Evolutionary conservation across 176 grass and related monocot genomes (phyloP).

Genomic region (Tillandsia fasciculata): DNA sequence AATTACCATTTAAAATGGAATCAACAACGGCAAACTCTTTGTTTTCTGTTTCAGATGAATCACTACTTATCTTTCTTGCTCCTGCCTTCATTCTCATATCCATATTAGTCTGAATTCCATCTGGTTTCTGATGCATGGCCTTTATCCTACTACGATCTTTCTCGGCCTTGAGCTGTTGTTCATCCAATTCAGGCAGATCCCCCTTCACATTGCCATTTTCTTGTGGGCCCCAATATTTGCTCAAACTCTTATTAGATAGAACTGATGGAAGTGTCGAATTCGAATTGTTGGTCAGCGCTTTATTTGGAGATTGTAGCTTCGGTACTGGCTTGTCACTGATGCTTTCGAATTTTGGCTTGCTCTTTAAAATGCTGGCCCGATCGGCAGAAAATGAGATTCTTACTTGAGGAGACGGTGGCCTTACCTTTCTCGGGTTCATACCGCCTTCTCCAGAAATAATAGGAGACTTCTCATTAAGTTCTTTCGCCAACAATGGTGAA

Average conservation of each 20-base stretch:
- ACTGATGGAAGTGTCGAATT: constrained; percentile 26
- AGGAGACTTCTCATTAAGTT: constrained; percentile 39
- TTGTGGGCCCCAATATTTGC: constrained; percentile 37
- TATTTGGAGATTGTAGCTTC: constrained; percentile 26
- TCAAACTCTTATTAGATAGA: constrained; percentile 38
- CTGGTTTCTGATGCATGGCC: not conserved
- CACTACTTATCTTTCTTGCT: constrained; percentile 1
- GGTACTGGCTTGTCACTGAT: constrained; percentile 29
- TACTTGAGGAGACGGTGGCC: constrained; percentile 45
- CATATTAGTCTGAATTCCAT: not conserved
- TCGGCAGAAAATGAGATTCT: constrained; percentile 51
- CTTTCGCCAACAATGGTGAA: constrained; percentile 31
- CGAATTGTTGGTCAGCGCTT: constrained; percentile 11
- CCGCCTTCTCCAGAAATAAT: constrained; percentile 32
- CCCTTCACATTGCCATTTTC: constrained; percentile 47
- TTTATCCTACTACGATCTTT: constrained; percentile 25
- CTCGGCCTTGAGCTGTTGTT: not conserved
- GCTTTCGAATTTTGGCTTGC: constrained; percentile 26
- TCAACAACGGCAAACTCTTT: constrained; percentile 20
- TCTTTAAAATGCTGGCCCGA: constrained; percentile 24
- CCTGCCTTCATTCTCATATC: constrained; percentile 13
- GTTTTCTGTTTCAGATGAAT: constrained; percentile 45
- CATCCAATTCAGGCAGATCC: constrained; percentile 14
- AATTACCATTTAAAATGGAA: constrained; percentile 19
- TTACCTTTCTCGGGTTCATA: constrained; percentile 32